Evolutionary conservation across 176 grass and related monocot genomes (phyloP), one percentile per base, ranked within the genome.

Genomic region (Zea luxurians): DNA sequence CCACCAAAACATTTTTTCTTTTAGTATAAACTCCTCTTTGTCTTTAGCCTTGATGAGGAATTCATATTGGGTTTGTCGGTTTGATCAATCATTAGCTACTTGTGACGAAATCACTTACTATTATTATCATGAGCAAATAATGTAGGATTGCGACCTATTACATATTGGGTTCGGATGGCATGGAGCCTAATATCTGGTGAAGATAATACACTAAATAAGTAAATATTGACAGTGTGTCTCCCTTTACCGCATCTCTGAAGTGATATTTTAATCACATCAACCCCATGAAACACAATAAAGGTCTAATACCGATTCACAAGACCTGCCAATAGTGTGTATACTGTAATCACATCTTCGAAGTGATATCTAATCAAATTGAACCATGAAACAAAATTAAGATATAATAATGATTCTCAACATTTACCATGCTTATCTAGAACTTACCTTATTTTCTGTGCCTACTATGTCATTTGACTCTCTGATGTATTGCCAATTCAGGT

Each of bases 401-500:
- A 4, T 21, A 60, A 70, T 45, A 54, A 55, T 44, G 6, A 45
- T 78, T 49, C 34, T 68, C 53, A 78, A 45, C 4, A 41, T 82
- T 74, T 38, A 1, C 6, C 48, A 43, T 86, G 10, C 37, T 17
- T 57, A 68, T 65, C 37, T 54, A 65, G 7, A 79, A 78, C 50
- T 66, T 86, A 34, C 13, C 35, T 57, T 21, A 59, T 79, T 74
- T 57, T 20, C 75, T 75, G 8, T 20, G 40, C 36, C 35, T 35
- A 36, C 40, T 77, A 72, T 83, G 15, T 80, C 50, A 55, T 62
- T 67, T 79, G 46, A 44, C 61, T 85, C 9, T 60, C 9, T 60
- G 43, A 60, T 72, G 20, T 83, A 66, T 73, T 65, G 37, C 45
- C n/a, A 61, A 83, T 87, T 78, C 86, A 94, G 89, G 91, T 75